A percentile compares a stretch with the other conserved stretches of the same genome.
phyloP scores from a whole-genome alignment of 345 rosid species.

The Capsella bursapastoris region DNA sequence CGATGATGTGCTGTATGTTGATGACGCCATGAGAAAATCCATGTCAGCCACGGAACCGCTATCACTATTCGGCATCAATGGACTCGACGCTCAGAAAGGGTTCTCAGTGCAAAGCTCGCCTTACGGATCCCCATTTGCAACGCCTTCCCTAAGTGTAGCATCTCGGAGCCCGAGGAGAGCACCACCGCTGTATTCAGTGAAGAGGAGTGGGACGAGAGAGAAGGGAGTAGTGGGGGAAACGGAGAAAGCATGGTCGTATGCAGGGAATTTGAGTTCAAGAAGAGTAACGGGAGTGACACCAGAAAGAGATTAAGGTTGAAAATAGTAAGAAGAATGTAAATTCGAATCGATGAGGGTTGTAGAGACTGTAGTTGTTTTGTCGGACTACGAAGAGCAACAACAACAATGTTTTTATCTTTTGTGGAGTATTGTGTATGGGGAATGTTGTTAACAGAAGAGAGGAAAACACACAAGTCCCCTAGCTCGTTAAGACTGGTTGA shows the following conservation, averaged over 20 bases:
- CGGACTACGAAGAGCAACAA: slow-evolving; percentile 25
- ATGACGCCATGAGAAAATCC: slow-evolving; percentile 66
- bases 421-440: slow-evolving; percentile 3
- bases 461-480: not conserved
- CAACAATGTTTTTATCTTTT: slow-evolving; percentile 5
- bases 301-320: slow-evolving; percentile 70
- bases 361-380: slow-evolving; percentile 19
- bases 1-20: slow-evolving; percentile 90
- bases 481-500: not conserved
- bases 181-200: slow-evolving; percentile 45
- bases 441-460: slow-evolving; percentile 13
- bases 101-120: slow-evolving; percentile 74
- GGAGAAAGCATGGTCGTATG: slow-evolving; percentile 78
- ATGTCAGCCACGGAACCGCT: slow-evolving; percentile 64
- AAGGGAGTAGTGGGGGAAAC: slow-evolving; percentile 41
- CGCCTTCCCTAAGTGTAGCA: slow-evolving; percentile 66
- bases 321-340: slow-evolving; percentile 28
- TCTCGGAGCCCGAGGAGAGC: slow-evolving; percentile 68
- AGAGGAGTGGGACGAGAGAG: slow-evolving; percentile 51
- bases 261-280: slow-evolving; percentile 74
- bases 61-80: slow-evolving; percentile 68
- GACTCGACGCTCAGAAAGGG: slow-evolving; percentile 73
- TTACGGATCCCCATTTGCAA: slow-evolving; percentile 69
- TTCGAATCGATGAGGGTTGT: slow-evolving; percentile 12
- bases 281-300: slow-evolving; percentile 75